Evolutionary conservation across 345 rosid genomes (phyloP), one percentile per base, ranked within the genome.

Genomic region (Draba incana): DNA sequence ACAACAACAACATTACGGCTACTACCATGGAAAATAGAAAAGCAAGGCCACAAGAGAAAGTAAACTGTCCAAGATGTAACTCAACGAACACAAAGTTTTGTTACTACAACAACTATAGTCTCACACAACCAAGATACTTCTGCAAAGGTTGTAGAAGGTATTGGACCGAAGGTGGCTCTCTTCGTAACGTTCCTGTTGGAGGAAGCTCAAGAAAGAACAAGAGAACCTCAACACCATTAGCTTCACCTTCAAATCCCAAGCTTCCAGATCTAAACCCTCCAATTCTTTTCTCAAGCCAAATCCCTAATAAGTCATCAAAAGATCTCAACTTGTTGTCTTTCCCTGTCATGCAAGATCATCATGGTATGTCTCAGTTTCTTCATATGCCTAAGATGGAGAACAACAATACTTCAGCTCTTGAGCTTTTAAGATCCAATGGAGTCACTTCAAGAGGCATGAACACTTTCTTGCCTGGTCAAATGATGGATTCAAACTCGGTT

Each of bases 151-250:
- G 98, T 78, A 80, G 86, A 80, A 83, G 98, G 75, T 92, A 92
- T 78, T 92, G 98, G 98, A 92, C 96, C 3, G 81, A 84, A 84
- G 98, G 98, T 57, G 98, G 98, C 14, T 86, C 88, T 63, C 86
- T 92, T 42, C 80, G 96, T 2, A 92, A 89, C 64, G 96, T 92
- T 25, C 98, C 96, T 4, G 83, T 84, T 0, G 96, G 98, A 23
- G 96, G 96, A 14, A 90, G 92, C 70, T 75, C 78, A 38, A 89
- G 95, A 33, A 92, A 92, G 78, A 89, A 84, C 68, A 86, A 89
- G 84, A 74, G 74, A 67, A 61, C 78, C 12, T 68, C 78, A 44
- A 66, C 73, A 68, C 63, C 64, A 25, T 39, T 60, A 46, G 30
- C 73, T 57, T 74, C 78, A 61, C 11, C 64, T 23, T 39, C 78